Base-by-base conservation (phyloP, 139 green algal species). In the Auxenochlorella pyrenoidosa region DNA sequence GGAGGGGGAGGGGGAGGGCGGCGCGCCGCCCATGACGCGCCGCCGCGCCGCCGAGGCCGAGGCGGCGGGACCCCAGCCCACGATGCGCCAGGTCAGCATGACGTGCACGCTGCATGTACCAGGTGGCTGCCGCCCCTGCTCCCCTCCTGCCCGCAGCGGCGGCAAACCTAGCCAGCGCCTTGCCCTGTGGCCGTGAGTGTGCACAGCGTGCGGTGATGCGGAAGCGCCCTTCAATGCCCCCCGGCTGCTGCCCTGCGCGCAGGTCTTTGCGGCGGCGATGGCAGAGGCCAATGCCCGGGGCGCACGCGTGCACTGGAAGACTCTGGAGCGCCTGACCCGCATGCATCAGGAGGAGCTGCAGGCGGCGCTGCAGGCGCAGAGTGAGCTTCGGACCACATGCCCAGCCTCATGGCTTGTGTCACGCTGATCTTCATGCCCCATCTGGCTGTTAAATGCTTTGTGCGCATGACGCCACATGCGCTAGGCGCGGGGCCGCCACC, bases 241-340 rank as follows among this genome's bases (percentile, higher is more conserved):
- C n/a, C n/a, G n/a, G n/a, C n/a, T n/a, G n/a, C n/a, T n/a, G n/a
- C n/a, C n/a, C n/a, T n/a, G n/a, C n/a, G n/a, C n/a, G 16, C 79
- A 84, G 79, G 79, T 84, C n/a, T 84, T 84, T 84, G 79, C 58
- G 24, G 79, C 79, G 4, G 79, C 79, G 36, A 84, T 84, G 79
- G 58, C 59, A 1, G 81, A 86, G 81, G 81, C 81, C 32, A 43
- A 54, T 26, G 32, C 77, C 28, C 70, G 34, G n/a, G 43, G 24
- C 43, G 84, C 66, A 30, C 44, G 77, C 34, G 34, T 85, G 60
- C 87, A 83, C 54, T 63, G 70, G 72, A 54, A 24, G 32, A 47
- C 85, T 0, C 38, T 63, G 40, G 76, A 87, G 70, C 88, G 87
- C 28, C 78, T 86, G 58, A 75, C 68, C 32, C 88, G 87, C 51